phyloP scores from a whole-genome alignment of 129 eudicot genomes.

The Saposhnikovia divaricata region DNA sequence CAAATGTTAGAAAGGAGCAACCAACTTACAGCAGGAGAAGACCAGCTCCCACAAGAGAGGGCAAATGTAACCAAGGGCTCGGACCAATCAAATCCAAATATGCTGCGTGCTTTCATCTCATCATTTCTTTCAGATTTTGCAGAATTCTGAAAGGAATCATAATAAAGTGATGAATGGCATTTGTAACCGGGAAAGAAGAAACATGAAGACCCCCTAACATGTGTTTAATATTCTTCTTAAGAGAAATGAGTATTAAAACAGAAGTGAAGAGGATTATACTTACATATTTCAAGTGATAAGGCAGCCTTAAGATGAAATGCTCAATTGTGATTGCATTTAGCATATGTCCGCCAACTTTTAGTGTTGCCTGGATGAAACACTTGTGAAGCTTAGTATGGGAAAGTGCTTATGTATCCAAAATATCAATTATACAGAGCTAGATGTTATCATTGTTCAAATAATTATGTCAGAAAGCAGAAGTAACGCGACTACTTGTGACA shows the following conservation, averaged over 20 bases:
- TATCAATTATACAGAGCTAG: not conserved
- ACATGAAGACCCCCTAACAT: not conserved
- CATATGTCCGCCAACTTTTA: slow-evolving; percentile 60
- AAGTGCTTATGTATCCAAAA: not conserved
- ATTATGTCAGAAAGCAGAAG: not conserved
- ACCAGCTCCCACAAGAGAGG: slow-evolving; percentile 90
- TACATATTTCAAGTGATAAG: slow-evolving; percentile 65
- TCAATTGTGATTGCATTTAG: slow-evolving; percentile 73
- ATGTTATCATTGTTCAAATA: not conserved
- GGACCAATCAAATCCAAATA: slow-evolving; percentile 79
- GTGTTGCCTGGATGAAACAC: slow-evolving; percentile 62
- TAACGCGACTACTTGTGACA: not conserved
- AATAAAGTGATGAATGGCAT: not conserved
- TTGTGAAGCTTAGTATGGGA: not conserved
- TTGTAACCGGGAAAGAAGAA: not conserved
- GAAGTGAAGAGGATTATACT: slow-evolving; percentile 19
- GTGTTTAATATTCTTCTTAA: no score
- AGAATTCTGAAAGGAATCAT: slow-evolving; percentile 27
- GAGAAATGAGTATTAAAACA: not conserved
- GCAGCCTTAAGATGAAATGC: slow-evolving; percentile 76
- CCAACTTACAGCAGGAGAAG: slow-evolving; percentile 90
- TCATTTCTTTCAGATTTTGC: slow-evolving; percentile 39
- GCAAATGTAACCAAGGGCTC: slow-evolving; percentile 93
- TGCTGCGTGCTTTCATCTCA: slow-evolving; percentile 42
- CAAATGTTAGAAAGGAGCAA: not conserved